Base-by-base conservation (phyloP, 345 rosid species). In the Turnera subulata region DNA sequence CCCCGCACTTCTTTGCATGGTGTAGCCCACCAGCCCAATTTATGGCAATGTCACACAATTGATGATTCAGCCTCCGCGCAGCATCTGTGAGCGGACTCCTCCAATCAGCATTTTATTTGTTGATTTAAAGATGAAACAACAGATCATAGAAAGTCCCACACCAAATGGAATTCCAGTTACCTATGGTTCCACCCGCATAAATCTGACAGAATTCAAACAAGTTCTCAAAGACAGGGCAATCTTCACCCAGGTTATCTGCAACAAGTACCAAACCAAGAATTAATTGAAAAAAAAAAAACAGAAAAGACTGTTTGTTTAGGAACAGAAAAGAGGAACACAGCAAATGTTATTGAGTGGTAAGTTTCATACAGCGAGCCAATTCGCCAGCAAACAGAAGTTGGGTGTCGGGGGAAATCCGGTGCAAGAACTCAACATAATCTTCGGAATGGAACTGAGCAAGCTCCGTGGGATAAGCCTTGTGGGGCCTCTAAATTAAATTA, bases 11-110 rank as follows among this genome's bases (percentile, higher is more conserved):
- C 73, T 89, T 93, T 61, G 99, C 99, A 78, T 93, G 99, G 64
- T 93, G 99, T 48, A 93, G 71, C 42, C 99, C 99, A 22, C 97
- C 99, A 25, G 99, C 97, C 99, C 99, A 93, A 68, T 93, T 93
- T 61, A 93, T 93, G 19, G 99, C 99, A 62, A 93, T 84, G 77
- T 93, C 97, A 70, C 97, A 93, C 35, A 84, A 82, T 63, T 85
- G 80, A 73, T 93, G 83, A 79, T 93, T 93, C 70, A 93, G 77
- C 74, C 96, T 85, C 4, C 84, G 73, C 11, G 97, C 97, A 63
- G 99, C 99, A 76, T 93, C 99, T 89, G 56, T 60, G 11, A 53
- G 59, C 6, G 35, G 18, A 43, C 13, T 19, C 24, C 13, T 19
- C 24, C 51, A 63, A 61, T 62, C 35, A 61, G 66, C 13, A 44